Conservation (phyloP, 169 alveolate genomes). For the Plasmodium cynomolgi region DNA sequence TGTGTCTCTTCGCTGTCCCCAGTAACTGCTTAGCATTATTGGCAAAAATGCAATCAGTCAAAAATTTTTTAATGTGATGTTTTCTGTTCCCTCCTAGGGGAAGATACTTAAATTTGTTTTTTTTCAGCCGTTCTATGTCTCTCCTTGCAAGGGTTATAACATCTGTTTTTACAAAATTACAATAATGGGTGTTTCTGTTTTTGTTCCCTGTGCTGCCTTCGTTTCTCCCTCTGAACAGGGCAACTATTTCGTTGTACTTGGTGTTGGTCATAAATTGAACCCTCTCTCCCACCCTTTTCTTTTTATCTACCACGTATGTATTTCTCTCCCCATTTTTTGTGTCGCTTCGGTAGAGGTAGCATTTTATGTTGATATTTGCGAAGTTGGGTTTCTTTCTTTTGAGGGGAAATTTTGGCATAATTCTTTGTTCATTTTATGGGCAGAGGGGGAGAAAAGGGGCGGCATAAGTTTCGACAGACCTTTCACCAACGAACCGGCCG, state of each 20-base stretch:
- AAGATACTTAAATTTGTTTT: slow-evolving; percentile 17
- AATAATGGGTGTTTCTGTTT: not conserved
- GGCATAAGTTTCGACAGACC: not conserved
- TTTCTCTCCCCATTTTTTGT: not conserved
- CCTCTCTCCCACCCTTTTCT: slow-evolving; percentile 2
- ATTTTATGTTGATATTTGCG: slow-evolving; percentile 11
- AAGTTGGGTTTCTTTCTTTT: slow-evolving; percentile 27
- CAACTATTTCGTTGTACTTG: slow-evolving; percentile 28
- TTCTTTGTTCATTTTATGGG: slow-evolving; percentile 36
- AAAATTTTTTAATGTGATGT: slow-evolving; percentile 25
- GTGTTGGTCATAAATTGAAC: not conserved
- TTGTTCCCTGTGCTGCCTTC: not conserved
- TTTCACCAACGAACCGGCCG: not conserved
- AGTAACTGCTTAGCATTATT: not conserved
- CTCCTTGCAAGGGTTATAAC: slow-evolving; percentile 22
- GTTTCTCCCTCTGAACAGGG: not conserved
- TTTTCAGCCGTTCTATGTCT: slow-evolving; percentile 55
- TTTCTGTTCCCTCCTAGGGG: slow-evolving; percentile 27
- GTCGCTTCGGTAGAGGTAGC: slow-evolving; percentile 5
- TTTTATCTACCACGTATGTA: not conserved
- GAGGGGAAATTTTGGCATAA: slow-evolving; percentile 41
- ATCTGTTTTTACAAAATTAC: slow-evolving; percentile 23
- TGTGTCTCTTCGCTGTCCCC: not conserved
- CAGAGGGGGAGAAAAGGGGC: not conserved
- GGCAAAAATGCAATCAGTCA: not conserved